Percentiles rank a stretch among this genome's conserved stretches.
Evolutionary conservation across 768 basidiomycete species (phyloP).

Genomic region (Psilocybe cyanescens): DNA sequence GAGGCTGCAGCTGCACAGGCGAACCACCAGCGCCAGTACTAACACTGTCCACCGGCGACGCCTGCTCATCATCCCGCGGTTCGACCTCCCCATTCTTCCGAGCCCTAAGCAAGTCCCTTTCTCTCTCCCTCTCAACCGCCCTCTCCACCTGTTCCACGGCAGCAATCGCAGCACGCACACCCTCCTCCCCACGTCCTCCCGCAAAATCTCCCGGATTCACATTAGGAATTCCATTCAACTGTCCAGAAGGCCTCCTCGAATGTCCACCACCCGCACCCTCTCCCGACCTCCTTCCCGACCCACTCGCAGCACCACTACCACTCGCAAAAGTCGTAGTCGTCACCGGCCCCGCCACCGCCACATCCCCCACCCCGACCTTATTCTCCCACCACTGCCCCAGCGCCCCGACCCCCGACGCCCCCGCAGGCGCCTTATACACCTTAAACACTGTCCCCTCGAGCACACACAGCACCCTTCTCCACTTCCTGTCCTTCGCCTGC

Average conservation of each 20-base stretch:
- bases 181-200: neutral
- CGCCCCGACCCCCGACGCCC: slow-evolving; percentile 47
- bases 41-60: slow-evolving; percentile 9
- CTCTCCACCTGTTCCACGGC: slow-evolving; percentile 10
- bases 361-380: slow-evolving; percentile 74
- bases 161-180: slow-evolving; percentile 3
- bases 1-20: slow-evolving; percentile 1
- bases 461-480: slow-evolving; percentile 87
- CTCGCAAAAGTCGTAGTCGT: slow-evolving; percentile 27
- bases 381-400: slow-evolving; percentile 82
- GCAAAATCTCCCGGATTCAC: neutral
- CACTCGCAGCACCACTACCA: slow-evolving; percentile 17
- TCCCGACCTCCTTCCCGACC: slow-evolving; percentile 2
- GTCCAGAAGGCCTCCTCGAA: neutral
- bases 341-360: slow-evolving; percentile 22
- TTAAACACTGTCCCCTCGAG: slow-evolving; percentile 91
- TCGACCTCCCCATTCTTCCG: slow-evolving; percentile 25
- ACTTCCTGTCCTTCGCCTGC: slow-evolving; percentile 89
- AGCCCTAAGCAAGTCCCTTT: slow-evolving; percentile 21
- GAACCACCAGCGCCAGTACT: neutral
- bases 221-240: neutral
- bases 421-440: slow-evolving; percentile 60
- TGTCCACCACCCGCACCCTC: neutral
- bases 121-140: slow-evolving; percentile 23
- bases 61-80: slow-evolving; percentile 7